Evolutionary conservation across 2,329 filamentous ascomycete species (phyloP).

Genomic region (Epichloe bromicola): DNA sequence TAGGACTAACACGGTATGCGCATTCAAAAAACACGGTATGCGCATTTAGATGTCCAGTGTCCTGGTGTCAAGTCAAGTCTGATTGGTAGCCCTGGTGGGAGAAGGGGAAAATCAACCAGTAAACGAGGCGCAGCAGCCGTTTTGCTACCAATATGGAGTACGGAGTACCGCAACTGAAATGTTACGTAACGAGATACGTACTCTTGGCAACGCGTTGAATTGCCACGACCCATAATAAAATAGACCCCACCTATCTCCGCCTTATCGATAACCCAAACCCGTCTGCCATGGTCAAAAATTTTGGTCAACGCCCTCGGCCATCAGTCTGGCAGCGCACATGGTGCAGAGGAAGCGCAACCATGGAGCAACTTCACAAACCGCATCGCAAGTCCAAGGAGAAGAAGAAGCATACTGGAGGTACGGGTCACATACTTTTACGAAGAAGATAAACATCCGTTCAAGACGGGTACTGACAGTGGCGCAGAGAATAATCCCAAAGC

Average conservation of each 20-base stretch:
- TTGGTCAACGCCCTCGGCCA: neutral
- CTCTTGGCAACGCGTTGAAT: neutral
- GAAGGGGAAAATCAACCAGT: too few species aligned
- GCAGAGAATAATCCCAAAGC: conserved; percentile 75
- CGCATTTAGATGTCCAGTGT: too few species aligned
- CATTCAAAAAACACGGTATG: too few species aligned
- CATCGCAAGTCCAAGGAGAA: conserved; percentile 85
- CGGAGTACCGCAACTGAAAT: too few species aligned
- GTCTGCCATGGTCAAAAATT: conserved; percentile 1
- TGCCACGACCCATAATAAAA: neutral
- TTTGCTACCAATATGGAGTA: too few species aligned
- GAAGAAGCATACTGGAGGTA: conserved; percentile 53
- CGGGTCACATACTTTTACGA: conserved; percentile 7
- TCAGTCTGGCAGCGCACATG: conserved; percentile 1
- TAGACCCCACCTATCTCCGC: neutral
- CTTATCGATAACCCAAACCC: conserved; percentile 4
- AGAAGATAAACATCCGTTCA: neutral
- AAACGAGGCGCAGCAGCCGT: too few species aligned
- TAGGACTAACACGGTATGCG: too few species aligned
- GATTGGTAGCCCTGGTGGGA: too few species aligned
- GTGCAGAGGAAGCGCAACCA: conserved; percentile 20
- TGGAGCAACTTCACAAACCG: conserved; percentile 75
- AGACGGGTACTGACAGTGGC: conserved; percentile 7
- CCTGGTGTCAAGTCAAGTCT: too few species aligned
- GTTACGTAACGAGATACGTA: neutral